phyloP scores from a whole-genome alignment of 2,329 filamentous ascomycete species.

The Diaporthe australafricana region DNA sequence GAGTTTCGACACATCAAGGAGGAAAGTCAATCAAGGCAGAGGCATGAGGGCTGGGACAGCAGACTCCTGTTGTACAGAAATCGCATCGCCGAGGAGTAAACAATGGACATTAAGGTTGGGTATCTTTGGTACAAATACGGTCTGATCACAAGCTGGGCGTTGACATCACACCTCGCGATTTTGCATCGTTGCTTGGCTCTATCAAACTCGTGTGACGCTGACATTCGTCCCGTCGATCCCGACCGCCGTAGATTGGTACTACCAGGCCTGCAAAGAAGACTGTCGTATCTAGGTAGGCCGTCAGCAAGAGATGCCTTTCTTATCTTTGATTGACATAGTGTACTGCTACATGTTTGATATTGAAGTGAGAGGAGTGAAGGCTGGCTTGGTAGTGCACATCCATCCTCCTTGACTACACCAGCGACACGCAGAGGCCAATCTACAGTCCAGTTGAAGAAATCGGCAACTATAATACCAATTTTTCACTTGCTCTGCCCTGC shows the following conservation, averaged over 20 bases:
- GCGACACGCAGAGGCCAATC: background rate
- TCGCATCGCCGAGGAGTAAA: background rate
- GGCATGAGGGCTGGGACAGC: background rate
- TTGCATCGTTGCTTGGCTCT: background rate
- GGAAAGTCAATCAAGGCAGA: background rate
- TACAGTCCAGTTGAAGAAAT: background rate
- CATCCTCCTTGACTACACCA: background rate
- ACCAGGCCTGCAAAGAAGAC: background rate
- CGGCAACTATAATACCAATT: background rate
- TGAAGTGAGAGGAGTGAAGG: background rate
- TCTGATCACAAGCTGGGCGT: background rate
- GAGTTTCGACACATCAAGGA: slow-evolving; percentile 11
- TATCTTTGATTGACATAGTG: background rate
- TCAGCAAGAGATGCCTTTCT: background rate
- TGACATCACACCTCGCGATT: background rate
- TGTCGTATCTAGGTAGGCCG: background rate
- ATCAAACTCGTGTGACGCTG: background rate
- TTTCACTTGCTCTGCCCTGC: background rate
- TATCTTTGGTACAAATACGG: slow-evolving; percentile 13
- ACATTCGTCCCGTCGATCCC: background rate
- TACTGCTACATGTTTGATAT: too few species aligned
- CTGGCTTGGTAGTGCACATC: background rate
- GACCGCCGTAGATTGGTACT: background rate
- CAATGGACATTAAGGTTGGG: slow-evolving; percentile 4
- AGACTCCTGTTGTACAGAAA: background rate